A percentile compares a stretch with the other conserved stretches of the same genome.
Evolutionary conservation across 345 rosid genomes (phyloP).

Genomic region (Cardamine chenopodiifolia): DNA sequence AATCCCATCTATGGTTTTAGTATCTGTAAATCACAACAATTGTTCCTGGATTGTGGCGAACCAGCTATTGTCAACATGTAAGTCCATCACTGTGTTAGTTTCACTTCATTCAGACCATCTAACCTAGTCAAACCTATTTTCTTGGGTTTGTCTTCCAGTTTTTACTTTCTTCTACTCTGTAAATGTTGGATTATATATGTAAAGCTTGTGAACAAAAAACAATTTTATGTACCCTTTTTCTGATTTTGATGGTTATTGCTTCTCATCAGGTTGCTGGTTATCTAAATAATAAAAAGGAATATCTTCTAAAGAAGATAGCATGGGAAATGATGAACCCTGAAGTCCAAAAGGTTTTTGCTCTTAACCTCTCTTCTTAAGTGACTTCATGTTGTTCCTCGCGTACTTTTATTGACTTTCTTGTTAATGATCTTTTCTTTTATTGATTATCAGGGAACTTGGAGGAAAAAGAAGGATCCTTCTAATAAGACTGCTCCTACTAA

Average conservation of each 20-base stretch:
- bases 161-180: background rate
- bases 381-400: background rate
- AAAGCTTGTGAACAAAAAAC: background rate
- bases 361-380: background rate
- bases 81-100: constrained; percentile 15
- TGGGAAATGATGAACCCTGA: constrained; percentile 46
- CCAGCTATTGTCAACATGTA: constrained; percentile 32
- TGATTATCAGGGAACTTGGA: constrained; percentile 32
- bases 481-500: constrained; percentile 31
- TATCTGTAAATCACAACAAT: constrained; percentile 33
- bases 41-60: constrained; percentile 39
- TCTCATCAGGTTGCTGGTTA: constrained; percentile 34
- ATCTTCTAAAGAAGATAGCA: constrained; percentile 30
- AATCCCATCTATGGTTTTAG: constrained; percentile 36
- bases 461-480: constrained; percentile 40
- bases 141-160: background rate
- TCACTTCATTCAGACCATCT: constrained; percentile 15
- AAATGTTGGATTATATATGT: background rate
- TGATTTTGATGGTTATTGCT: constrained; percentile 17
- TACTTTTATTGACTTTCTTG: background rate
- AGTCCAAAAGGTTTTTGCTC: constrained; percentile 34
- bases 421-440: constrained; percentile 7
- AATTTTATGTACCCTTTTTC: background rate
- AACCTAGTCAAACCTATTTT: constrained; percentile 2
- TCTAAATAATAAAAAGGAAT: constrained; percentile 26